Conservation (phyloP, 1,284 basidiomycete genomes). For the Vanrija pseudolonga region DNA sequence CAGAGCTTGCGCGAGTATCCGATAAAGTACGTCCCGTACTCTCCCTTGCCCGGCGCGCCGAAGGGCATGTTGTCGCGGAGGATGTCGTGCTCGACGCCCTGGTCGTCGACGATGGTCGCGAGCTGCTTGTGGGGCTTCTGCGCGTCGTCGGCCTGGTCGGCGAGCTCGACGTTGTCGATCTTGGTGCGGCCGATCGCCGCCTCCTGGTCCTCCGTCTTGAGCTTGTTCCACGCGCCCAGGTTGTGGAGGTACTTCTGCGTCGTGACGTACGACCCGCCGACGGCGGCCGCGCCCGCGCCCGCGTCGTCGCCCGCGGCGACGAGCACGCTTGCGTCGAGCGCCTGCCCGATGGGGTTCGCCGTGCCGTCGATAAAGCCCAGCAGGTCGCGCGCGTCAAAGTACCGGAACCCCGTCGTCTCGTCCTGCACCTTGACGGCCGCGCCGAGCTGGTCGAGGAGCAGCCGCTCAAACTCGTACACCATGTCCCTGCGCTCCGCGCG, state of each 20-base stretch:
- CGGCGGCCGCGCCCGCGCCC: background rate
- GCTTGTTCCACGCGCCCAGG: constrained; percentile 8
- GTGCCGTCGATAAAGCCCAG: constrained; percentile 21
- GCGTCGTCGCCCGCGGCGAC: background rate
- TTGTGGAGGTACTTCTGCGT: constrained; percentile 19
- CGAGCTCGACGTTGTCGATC: constrained; percentile 15
- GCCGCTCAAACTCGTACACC: constrained; percentile 15
- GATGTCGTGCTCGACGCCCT: constrained; percentile 15
- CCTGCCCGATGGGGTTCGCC: constrained; percentile 16
- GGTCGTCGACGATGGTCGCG: constrained; percentile 4
- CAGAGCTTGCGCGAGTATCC: constrained; percentile 13
- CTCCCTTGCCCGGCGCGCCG: constrained; percentile 8
- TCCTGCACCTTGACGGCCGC: constrained; percentile 7
- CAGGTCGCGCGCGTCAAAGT: constrained; percentile 20
- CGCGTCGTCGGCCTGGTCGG: constrained; percentile 3
- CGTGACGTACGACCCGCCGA: constrained; percentile 12
- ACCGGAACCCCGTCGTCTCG: constrained; percentile 12
- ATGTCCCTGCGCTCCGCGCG: constrained; percentile 15
- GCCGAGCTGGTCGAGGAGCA: constrained; percentile 9
- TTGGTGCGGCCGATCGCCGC: constrained; percentile 16
- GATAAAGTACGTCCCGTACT: constrained; percentile 20
- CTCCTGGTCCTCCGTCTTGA: constrained; percentile 13
- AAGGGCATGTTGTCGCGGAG: constrained; percentile 23
- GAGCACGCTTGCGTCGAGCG: background rate
- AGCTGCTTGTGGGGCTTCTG: constrained; percentile 21